Evolutionary conservation across 2,329 filamentous ascomycete genomes (phyloP).

Genomic region (Pseudogymnoascus sp.): DNA sequence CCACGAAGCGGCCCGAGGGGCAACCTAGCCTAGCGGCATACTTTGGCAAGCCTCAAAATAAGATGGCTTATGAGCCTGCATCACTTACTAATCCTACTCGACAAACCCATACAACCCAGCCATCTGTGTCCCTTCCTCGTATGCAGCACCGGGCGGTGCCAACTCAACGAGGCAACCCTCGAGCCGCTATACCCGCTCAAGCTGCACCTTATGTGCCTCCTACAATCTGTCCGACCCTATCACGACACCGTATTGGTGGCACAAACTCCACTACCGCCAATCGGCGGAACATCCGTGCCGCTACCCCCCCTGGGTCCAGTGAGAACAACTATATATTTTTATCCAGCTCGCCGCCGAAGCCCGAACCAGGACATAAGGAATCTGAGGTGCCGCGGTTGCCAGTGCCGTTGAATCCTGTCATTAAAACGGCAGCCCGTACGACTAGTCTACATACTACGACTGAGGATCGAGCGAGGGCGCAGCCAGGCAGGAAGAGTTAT

Average conservation of each 20-base stretch:
- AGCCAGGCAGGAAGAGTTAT: not conserved
- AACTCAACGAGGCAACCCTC: not conserved
- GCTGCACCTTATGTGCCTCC: not conserved
- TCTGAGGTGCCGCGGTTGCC: slow-evolving; percentile 7
- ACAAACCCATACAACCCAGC: not conserved
- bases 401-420: not conserved
- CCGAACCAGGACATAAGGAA: slow-evolving; percentile 10
- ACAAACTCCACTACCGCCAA: slow-evolving; percentile 14
- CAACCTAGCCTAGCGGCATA: not conserved
- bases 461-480: not conserved
- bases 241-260: slow-evolving; percentile 5
- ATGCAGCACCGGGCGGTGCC: not conserved
- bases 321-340: slow-evolving; percentile 24
- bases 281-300: slow-evolving; percentile 10
- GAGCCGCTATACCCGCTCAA: not conserved
- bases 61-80: not conserved
- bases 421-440: not conserved
- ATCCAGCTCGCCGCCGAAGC: slow-evolving; percentile 23
- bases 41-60: not conserved
- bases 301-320: slow-evolving; percentile 8
- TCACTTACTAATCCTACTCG: not conserved
- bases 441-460: not conserved
- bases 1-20: not conserved
- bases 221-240: slow-evolving; percentile 1
- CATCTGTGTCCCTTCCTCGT: not conserved